Base-by-base conservation (phyloP, 176 grass and related monocot genomes). In the Bolboschoenus planiculmis region DNA sequence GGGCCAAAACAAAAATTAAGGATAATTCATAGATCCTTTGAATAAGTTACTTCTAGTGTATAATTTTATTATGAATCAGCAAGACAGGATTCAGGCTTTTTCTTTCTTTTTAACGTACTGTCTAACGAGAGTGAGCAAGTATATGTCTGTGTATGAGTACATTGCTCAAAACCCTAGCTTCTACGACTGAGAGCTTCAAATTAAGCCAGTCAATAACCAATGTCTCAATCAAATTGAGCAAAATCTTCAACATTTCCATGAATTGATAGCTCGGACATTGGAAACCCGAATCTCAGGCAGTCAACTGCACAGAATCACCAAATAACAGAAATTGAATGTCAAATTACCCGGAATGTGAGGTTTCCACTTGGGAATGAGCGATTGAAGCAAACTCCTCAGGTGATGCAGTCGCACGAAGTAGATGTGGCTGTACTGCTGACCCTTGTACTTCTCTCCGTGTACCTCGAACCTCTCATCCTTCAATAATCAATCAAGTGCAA, bases 351-450 rank as follows among this genome's bases (percentile, higher is more conserved):
- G 89, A 73, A 93, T 3, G 29, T 91, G 79, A 60, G 92, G 91
- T 83, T 95, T 99, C 87, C 91, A 88, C 23, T 90, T 80, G 74
- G 91, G 84, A 87, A 87, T 89, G 87, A 99, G 84, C 23, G 87
- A 88, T 54, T 91, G 85, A 46, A 99, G 87, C 60, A 87, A 60
- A 86, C 58, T 91, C 79, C 96, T 90, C 87, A 91, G 93, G 83
- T 90, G 82, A 78, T 93, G 96, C 68, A 99, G 92, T 1, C 96
- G 89, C 83, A 87, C 95, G 87, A 85, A 99, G 90, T 99, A 99
- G 84, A 99, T 95, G 26, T 99, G 96, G 84, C 92, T 95, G 85
- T 93, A 99, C 82, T 95, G 92, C 89, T 99, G 96, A 18, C 92
- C 96, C 76, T 89, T 88, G 80, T 99, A 99, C 92, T 44, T 87